These are phyloP conservation scores for Yamadazyma sp. DNA, from an alignment of 1,139 yeast species.

Conservation along the genomic window DNA sequence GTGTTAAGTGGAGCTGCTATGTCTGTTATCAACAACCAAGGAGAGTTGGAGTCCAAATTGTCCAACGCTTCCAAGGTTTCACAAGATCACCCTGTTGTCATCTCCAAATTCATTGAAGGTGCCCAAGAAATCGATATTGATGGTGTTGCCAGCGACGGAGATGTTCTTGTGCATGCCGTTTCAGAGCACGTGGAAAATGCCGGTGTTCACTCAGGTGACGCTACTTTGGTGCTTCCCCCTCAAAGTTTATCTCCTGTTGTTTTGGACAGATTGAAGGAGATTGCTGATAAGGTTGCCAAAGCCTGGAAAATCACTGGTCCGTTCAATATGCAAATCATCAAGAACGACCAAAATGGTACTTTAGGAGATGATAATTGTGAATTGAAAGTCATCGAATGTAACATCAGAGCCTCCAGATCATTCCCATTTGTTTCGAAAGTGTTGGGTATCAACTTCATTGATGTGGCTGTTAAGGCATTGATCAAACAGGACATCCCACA, in stretches of 20 bases:
- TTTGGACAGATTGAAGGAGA: constrained; percentile 65
- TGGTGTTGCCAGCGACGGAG: constrained; percentile 89
- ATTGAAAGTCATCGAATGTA: constrained; percentile 94
- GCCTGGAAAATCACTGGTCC: constrained; percentile 99
- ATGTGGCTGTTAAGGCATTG: constrained; percentile 87
- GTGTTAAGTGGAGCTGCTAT: constrained; percentile 98
- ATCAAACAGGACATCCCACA: constrained; percentile 69
- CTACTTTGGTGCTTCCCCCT: constrained; percentile 92
- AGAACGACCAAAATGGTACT: constrained; percentile 50
- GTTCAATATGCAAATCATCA: constrained; percentile 95
- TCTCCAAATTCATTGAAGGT: constrained; percentile 91
- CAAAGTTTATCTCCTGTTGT: constrained; percentile 62
- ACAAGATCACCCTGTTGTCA: constrained; percentile 95
- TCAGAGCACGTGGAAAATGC: constrained; percentile 99
- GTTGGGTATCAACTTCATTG: constrained; percentile 88
- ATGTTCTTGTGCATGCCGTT: constrained; percentile 89
- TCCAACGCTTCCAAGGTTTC: constrained; percentile 90
- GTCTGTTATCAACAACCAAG: constrained; percentile 81
- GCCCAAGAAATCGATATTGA: constrained; percentile 98
- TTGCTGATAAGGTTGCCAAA: constrained; percentile 87
- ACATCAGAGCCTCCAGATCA: constrained; percentile 96
- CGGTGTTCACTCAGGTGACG: constrained; percentile 99
- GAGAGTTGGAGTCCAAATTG: constrained; percentile 78
- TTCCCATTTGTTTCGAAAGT: constrained; percentile 99
- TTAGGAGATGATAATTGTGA: constrained; percentile 56